Percentiles rank a stretch among this genome's conserved stretches.
Evolutionary conservation across 768 basidiomycete species (phyloP).

Genomic region (Tylopilus balloui): DNA sequence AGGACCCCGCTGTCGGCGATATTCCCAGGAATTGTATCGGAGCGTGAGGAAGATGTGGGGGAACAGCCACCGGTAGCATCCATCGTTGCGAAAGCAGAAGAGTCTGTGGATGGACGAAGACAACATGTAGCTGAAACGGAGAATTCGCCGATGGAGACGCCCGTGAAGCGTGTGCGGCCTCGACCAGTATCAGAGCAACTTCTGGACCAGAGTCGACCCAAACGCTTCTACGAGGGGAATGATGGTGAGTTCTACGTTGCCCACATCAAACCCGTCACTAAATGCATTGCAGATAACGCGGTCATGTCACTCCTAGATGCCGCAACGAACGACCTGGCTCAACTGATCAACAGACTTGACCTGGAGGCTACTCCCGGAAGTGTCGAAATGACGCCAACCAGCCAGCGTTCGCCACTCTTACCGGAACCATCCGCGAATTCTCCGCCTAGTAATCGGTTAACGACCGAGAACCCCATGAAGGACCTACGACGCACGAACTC

Average conservation of each 20-base stretch:
- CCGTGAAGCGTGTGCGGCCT: slow-evolving; percentile 39
- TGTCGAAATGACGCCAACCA: slow-evolving; percentile 44
- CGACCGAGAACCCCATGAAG: slow-evolving; percentile 37
- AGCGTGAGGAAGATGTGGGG: slow-evolving; percentile 12
- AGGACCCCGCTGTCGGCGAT: slow-evolving; percentile 54
- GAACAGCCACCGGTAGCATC: slow-evolving; percentile 11
- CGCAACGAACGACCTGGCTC: slow-evolving; percentile 75
- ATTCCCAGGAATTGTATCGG: slow-evolving; percentile 44
- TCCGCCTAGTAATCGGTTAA: slow-evolving; percentile 29
- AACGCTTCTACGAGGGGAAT: slow-evolving; percentile 45
- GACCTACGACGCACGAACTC: slow-evolving; percentile 34
- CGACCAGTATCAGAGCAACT: slow-evolving; percentile 66
- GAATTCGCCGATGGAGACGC: slow-evolving; percentile 26
- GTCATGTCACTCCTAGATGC: slow-evolving; percentile 70
- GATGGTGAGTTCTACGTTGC: slow-evolving; percentile 31
- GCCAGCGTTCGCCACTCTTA: slow-evolving; percentile 20
- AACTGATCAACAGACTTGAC: slow-evolving; percentile 75
- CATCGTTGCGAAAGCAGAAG: slow-evolving; percentile 45
- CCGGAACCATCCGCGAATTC: slow-evolving; percentile 22
- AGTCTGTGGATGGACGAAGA: slow-evolving; percentile 50
- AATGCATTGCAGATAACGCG: slow-evolving; percentile 35
- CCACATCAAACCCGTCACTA: background rate
- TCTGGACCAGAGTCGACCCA: slow-evolving; percentile 45
- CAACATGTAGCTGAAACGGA: background rate
- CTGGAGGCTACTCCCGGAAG: slow-evolving; percentile 71